Percentiles rank a stretch among this genome's conserved stretches.
Evolutionary conservation across 2,329 filamentous ascomycete genomes (phyloP).

Genomic region (Sodiomyces alkalinus): DNA sequence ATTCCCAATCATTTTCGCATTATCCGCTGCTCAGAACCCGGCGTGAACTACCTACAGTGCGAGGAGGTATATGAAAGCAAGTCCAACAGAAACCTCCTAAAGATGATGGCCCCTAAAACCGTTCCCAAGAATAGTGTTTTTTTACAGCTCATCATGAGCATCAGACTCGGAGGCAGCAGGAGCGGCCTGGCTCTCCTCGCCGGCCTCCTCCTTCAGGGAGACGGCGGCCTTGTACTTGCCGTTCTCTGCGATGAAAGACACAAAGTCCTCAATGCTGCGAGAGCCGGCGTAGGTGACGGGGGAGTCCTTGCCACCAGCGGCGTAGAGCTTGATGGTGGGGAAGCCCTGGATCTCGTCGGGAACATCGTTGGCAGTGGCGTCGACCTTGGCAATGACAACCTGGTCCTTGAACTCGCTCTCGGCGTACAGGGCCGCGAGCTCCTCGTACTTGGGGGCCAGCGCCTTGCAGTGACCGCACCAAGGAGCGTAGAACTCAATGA

Average conservation of each 20-base stretch:
- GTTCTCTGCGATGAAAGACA: slow-evolving; percentile 86
- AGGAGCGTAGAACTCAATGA: slow-evolving; percentile 96
- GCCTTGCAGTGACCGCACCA: slow-evolving; percentile 99
- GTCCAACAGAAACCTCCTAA: no score
- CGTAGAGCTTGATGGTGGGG: slow-evolving; percentile 98
- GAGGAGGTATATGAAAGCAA: slow-evolving; percentile 11
- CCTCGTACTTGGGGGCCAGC: slow-evolving; percentile 91
- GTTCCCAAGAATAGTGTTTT: no score
- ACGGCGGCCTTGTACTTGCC: slow-evolving; percentile 75
- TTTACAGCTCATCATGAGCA: slow-evolving; percentile 65
- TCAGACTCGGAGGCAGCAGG: slow-evolving; percentile 35
- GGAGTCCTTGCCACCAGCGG: slow-evolving; percentile 72
- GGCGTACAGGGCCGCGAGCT: slow-evolving; percentile 67
- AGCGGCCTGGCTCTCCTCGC: slow-evolving; percentile 35
- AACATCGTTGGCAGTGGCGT: slow-evolving; percentile 90
- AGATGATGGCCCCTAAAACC: no score
- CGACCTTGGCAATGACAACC: slow-evolving; percentile 92
- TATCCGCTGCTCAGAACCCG: slow-evolving; percentile 1
- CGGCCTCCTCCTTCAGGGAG: slow-evolving; percentile 33
- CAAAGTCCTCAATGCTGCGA: slow-evolving; percentile 82
- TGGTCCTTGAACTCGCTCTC: slow-evolving; percentile 65
- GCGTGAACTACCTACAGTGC: slow-evolving; percentile 2
- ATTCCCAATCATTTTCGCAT: no score
- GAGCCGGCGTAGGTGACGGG: slow-evolving; percentile 78
- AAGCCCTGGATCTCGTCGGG: slow-evolving; percentile 95